Conservation (phyloP, 139 green algal genomes). For the Microglena sp. region DNA sequence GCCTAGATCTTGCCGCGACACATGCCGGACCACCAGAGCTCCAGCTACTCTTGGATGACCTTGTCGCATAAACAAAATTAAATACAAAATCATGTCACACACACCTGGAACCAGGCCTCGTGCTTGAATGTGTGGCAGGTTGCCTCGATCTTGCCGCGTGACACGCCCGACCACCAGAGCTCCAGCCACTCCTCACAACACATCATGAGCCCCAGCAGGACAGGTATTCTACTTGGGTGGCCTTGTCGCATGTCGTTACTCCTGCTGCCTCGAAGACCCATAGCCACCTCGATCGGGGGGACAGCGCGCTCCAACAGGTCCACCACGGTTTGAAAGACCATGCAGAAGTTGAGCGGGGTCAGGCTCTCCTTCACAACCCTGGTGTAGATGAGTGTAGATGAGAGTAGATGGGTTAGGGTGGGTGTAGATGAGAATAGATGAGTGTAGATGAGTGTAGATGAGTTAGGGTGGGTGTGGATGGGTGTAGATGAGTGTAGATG, state of each 20-base stretch:
- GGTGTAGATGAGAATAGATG: background rate
- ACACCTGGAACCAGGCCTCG: slow-evolving; percentile 15
- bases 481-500: background rate
- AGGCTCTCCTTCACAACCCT: slow-evolving; percentile 33
- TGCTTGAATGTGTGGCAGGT: slow-evolving; percentile 12
- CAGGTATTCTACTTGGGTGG: slow-evolving; percentile 8
- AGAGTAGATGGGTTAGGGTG: background rate
- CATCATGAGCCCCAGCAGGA: background rate
- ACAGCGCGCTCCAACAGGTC: slow-evolving; percentile 48
- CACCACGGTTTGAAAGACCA: slow-evolving; percentile 39
- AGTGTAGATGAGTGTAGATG: background rate
- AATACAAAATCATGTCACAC: too few relatives aligned
- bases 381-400: background rate
- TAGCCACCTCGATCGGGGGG: slow-evolving; percentile 1
- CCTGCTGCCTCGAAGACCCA: background rate
- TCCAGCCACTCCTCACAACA: slow-evolving; percentile 24
- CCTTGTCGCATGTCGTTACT: slow-evolving; percentile 17
- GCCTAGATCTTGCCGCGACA: too few relatives aligned
- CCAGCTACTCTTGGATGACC: too few relatives aligned
- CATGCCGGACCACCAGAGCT: too few relatives aligned
- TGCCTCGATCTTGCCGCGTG: slow-evolving; percentile 7
- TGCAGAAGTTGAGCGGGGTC: slow-evolving; percentile 40
- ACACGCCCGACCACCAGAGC: slow-evolving; percentile 25
- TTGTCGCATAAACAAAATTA: too few relatives aligned
- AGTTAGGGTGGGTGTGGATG: background rate